Base-by-base conservation (phyloP, 2,329 filamentous ascomycete genomes). In the Fusarium sp. region DNA sequence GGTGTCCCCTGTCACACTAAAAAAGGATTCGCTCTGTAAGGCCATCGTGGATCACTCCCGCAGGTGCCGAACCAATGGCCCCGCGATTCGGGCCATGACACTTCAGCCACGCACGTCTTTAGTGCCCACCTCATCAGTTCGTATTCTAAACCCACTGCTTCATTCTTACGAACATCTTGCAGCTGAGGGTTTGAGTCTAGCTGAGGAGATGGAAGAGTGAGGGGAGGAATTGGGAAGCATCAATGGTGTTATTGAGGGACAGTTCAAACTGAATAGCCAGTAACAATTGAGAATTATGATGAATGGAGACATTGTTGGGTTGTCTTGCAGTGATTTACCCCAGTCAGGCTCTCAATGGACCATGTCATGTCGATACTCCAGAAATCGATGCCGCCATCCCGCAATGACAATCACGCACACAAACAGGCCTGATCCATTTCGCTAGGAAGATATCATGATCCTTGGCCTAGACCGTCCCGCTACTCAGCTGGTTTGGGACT, bases 71-170 rank as follows among this genome's bases (percentile, higher is more conserved):
- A 20, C 72, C 74, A 75, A 76, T 75, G 44, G 36, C 52, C 62
- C 49, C 38, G 38, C 61, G 61, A 55, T 72, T 50, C 42, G 42
- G 65, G 66, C 50, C 54, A 69, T 73, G 68, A 65, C 71, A 68
- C 57, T 33, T 67, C 45, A 67, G 72, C 70, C 75, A 75, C 69
- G 64, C 65, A 66, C 54, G 56, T 65, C 61, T 65, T 49, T 68
- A 55, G 72, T 68, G 73, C 74, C 74, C 75, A 73, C 75, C 75
- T 72, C 65, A 61, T 35, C 62, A 77, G 73, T 77, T 77, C 75
- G 75, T 77, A 77, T 77, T 76, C 65, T 64, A 68, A 75, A 46
- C 61, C 71, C 67, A 55, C 55, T 56, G 31, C 63, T 69, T 61
- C 42, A 56, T 70, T 62, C n/a, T 60, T 65, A 64, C 58, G 70